phyloP scores from a whole-genome alignment of 331 rosid species.

The Malus hybrid region DNA sequence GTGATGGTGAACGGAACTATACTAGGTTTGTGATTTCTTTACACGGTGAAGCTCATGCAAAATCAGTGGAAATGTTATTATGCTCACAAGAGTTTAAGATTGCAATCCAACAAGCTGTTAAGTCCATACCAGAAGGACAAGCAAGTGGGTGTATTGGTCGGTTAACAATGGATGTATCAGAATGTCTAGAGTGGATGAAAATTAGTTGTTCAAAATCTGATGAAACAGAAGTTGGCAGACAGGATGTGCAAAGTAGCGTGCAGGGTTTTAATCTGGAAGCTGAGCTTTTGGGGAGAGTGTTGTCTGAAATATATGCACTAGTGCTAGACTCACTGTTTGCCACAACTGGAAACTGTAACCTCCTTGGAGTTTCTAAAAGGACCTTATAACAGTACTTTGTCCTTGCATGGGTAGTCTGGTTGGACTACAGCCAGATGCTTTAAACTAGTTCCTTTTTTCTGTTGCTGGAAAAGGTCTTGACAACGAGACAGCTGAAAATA shows the following conservation, averaged over 20 bases:
- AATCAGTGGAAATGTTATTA: conserved; percentile 60
- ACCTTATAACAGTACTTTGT: conserved; percentile 38
- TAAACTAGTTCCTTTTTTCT: conserved; percentile 44
- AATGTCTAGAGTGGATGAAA: conserved; percentile 65
- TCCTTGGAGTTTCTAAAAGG: conserved; percentile 51
- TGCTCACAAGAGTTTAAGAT: conserved; percentile 47
- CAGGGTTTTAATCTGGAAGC: conserved; percentile 32
- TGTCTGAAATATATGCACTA: conserved; percentile 66
- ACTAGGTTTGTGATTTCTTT: conserved; percentile 38
- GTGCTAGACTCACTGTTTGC: conserved; percentile 60
- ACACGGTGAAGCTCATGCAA: conserved; percentile 39
- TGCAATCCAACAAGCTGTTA: conserved; percentile 49
- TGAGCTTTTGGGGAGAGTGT: conserved; percentile 74
- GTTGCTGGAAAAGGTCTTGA: conserved; percentile 36
- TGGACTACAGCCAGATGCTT: conserved; percentile 44
- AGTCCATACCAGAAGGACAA: conserved; percentile 85
- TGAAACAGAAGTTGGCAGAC: conserved; percentile 19
- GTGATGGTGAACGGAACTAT: conserved; percentile 27
- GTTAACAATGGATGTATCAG: conserved; percentile 55
- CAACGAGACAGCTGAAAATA: conserved; percentile 26
- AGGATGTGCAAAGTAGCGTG: background rate
- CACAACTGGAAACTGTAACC: conserved; percentile 63
- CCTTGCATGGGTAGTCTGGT: conserved; percentile 70
- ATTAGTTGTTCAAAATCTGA: conserved; percentile 24
- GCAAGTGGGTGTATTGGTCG: conserved; percentile 55